These are phyloP conservation scores for Saprolegnia diclina DNA, from an alignment of 352 stramenopile genomes.

Conservation along the genomic window DNA sequence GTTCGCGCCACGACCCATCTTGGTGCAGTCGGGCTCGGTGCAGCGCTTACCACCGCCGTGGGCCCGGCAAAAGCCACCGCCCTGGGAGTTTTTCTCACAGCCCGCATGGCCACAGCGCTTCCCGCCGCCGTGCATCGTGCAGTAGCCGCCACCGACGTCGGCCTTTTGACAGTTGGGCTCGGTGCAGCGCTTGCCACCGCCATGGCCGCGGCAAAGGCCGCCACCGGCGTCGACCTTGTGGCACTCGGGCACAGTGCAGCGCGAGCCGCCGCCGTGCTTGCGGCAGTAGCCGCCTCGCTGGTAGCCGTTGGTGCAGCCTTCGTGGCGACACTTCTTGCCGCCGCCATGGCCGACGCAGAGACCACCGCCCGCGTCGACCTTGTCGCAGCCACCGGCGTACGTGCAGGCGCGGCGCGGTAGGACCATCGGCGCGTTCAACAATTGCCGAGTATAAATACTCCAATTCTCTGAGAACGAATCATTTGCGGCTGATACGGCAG, in stretches of 20 bases:
- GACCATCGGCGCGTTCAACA: slow-evolving; percentile 14
- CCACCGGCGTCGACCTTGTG: slow-evolving; percentile 72
- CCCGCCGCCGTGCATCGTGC: slow-evolving; percentile 71
- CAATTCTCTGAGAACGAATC: not conserved
- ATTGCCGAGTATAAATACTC: slow-evolving; percentile 9
- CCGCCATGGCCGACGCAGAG: slow-evolving; percentile 80
- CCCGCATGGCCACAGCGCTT: slow-evolving; percentile 57
- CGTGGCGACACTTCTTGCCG: slow-evolving; percentile 72
- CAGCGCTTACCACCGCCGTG: slow-evolving; percentile 70
- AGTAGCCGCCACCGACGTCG: slow-evolving; percentile 77
- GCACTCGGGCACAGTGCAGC: slow-evolving; percentile 64
- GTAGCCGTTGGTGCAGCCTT: slow-evolving; percentile 66
- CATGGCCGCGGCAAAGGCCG: slow-evolving; percentile 65
- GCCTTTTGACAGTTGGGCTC: slow-evolving; percentile 50
- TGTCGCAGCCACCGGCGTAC: slow-evolving; percentile 39
- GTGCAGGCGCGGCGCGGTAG: slow-evolving; percentile 47
- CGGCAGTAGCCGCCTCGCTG: slow-evolving; percentile 74
- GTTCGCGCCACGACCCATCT: slow-evolving; percentile 47
- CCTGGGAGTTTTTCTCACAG: slow-evolving; percentile 79
- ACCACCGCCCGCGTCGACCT: slow-evolving; percentile 71
- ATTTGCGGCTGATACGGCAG: not conserved
- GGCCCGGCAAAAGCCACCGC: slow-evolving; percentile 67
- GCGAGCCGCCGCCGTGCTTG: slow-evolving; percentile 64
- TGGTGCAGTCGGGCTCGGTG: slow-evolving; percentile 41
- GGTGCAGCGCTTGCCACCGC: slow-evolving; percentile 67